Percentiles rank a stretch among this genome's conserved stretches.
Evolutionary conservation across 2,329 filamentous ascomycete genomes (phyloP).

Genomic region (Neonectria magnoliae): DNA sequence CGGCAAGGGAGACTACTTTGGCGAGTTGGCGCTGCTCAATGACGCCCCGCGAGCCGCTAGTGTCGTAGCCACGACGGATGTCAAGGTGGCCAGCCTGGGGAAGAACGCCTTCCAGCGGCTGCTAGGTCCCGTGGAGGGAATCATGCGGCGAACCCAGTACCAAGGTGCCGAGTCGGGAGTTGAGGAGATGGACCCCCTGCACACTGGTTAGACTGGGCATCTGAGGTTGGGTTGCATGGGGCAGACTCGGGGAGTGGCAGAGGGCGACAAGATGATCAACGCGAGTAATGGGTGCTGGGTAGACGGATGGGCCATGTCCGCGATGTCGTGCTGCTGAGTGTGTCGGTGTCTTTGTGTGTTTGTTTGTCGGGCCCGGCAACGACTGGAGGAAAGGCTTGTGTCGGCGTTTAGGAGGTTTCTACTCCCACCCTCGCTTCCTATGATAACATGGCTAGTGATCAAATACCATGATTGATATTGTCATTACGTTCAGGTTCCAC

Average conservation of each 20-base stretch:
- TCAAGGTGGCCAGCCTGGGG: slow-evolving; percentile 91
- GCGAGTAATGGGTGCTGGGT: slow-evolving; percentile 16
- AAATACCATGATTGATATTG: slow-evolving; percentile 48
- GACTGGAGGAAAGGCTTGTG: slow-evolving; percentile 37
- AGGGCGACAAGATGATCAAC: slow-evolving; percentile 11
- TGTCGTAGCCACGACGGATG: slow-evolving; percentile 82
- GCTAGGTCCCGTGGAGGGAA: slow-evolving; percentile 90
- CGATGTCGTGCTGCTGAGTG: slow-evolving; percentile 20
- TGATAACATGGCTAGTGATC: slow-evolving; percentile 49
- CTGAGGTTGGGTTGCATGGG: background rate
- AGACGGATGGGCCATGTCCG: slow-evolving; percentile 22
- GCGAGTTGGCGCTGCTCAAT: slow-evolving; percentile 91
- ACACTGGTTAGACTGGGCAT: slow-evolving; percentile 46
- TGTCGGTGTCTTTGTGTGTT: slow-evolving; percentile 24
- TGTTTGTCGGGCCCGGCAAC: slow-evolving; percentile 27
- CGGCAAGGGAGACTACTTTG: slow-evolving; percentile 94
- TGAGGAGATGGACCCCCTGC: slow-evolving; percentile 74
- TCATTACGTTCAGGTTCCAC: slow-evolving; percentile 7
- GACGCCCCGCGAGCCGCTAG: slow-evolving; percentile 93
- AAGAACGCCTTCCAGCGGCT: slow-evolving; percentile 96
- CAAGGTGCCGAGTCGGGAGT: slow-evolving; percentile 68
- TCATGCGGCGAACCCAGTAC: slow-evolving; percentile 84
- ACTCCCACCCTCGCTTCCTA: slow-evolving; percentile 47
- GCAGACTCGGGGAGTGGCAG: background rate
- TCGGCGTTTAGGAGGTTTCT: slow-evolving; percentile 44